Conservation (phyloP, 176 grass and related monocot species). For the Pontederia crassipes region DNA sequence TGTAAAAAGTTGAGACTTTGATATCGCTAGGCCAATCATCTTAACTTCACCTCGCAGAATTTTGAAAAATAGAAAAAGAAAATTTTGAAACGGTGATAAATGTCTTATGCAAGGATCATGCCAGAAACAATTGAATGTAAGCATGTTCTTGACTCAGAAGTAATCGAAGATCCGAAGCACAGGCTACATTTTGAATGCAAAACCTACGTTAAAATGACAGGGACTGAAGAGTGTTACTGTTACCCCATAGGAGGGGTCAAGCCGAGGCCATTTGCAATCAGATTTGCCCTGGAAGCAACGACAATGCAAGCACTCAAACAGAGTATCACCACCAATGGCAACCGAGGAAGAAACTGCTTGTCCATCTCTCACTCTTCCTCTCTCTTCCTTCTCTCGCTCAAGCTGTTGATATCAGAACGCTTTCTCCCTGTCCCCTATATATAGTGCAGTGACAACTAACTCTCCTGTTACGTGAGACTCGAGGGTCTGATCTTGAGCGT, state of each 20-base stretch:
- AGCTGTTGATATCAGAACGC: too few relatives aligned
- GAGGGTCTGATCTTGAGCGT: too few relatives aligned
- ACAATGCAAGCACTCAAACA: neutral
- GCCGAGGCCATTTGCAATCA: conserved; percentile 43
- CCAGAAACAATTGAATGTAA: too few relatives aligned
- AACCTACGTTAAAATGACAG: neutral
- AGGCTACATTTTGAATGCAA: neutral
- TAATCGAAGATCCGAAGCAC: neutral
- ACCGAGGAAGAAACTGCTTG: neutral
- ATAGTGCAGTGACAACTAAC: too few relatives aligned
- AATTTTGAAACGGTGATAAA: too few relatives aligned
- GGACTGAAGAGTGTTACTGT: conserved; percentile 2
- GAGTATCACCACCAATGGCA: neutral
- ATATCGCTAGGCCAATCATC: neutral
- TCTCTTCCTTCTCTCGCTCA: neutral
- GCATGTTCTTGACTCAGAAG: neutral
- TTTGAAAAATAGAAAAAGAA: too few relatives aligned
- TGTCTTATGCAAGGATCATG: too few relatives aligned
- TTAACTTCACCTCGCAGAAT: neutral
- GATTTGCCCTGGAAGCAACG: neutral
- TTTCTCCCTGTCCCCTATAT: too few relatives aligned
- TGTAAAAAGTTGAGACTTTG: too few relatives aligned
- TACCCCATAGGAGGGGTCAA: conserved; percentile 81
- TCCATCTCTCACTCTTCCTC: neutral
- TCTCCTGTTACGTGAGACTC: too few relatives aligned